Conservation (phyloP, 352 stramenopile species). For the Phytopythium aichiense region DNA sequence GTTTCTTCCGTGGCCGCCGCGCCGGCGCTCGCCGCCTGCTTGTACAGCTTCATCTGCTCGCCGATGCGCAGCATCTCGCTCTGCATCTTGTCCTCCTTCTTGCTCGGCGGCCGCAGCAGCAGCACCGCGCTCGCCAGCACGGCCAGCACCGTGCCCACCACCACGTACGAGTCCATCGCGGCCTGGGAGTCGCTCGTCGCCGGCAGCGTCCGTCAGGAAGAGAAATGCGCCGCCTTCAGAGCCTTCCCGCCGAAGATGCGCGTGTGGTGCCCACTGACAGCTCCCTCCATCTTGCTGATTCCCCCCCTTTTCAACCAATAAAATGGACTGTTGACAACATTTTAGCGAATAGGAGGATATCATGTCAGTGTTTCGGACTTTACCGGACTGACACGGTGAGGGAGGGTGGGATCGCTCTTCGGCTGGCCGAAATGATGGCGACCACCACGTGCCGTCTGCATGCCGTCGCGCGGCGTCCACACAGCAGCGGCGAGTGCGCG, state of each 20-base stretch:
- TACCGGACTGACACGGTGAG: not conserved
- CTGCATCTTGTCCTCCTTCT: conserved; percentile 63
- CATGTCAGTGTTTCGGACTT: not conserved
- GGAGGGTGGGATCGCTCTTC: not conserved
- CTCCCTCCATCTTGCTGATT: not conserved
- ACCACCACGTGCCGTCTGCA: no score
- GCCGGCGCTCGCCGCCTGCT: conserved; percentile 36
- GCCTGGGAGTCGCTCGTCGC: not conserved
- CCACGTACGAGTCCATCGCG: conserved; percentile 58
- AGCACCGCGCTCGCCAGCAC: conserved; percentile 60
- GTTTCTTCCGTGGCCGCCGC: not conserved
- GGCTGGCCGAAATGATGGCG: no score
- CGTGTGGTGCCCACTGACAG: not conserved
- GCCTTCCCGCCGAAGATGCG: conserved; percentile 6
- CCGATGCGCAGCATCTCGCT: conserved; percentile 66
- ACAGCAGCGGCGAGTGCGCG: no score
- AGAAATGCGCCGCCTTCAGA: not conserved
- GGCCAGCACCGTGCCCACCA: conserved; percentile 64
- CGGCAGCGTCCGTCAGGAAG: not conserved
- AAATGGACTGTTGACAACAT: not conserved
- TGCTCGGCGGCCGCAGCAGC: conserved; percentile 42
- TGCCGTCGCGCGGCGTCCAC: no score
- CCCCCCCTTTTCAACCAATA: not conserved
- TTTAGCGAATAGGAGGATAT: not conserved
- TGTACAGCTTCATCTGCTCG: conserved; percentile 84